phyloP scores from a whole-genome alignment of 177 flowering plant genomes.

The Vitis hybrid region DNA sequence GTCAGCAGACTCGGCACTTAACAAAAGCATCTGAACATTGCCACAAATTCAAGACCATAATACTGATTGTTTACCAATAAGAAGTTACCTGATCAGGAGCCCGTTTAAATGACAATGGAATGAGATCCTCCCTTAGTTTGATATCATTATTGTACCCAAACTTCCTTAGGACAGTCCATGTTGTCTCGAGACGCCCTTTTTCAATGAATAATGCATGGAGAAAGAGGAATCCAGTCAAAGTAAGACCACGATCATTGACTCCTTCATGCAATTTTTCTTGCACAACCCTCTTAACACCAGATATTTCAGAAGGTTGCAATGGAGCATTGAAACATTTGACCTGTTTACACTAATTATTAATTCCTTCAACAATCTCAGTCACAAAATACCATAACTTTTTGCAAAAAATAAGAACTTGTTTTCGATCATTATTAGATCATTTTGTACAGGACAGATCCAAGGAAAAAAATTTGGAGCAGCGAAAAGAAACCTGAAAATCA shows the following conservation, averaged over 20 bases:
- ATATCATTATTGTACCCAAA: slow-evolving; percentile 94
- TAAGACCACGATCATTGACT: slow-evolving; percentile 84
- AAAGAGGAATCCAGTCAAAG: slow-evolving; percentile 88
- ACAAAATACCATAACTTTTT: not conserved
- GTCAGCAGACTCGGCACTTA: not conserved
- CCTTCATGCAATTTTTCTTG: slow-evolving; percentile 90
- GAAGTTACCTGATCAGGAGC: slow-evolving; percentile 81
- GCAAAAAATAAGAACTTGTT: not conserved
- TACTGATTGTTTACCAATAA: not conserved
- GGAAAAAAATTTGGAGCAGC: not conserved
- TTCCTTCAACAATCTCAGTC: slow-evolving; percentile 2
- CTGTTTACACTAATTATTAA: slow-evolving; percentile 38
- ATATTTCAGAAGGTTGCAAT: slow-evolving; percentile 86
- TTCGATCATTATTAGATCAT: not conserved
- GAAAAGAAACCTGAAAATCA: slow-evolving; percentile 79
- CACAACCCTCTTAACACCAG: slow-evolving; percentile 92
- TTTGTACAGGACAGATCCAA: not conserved
- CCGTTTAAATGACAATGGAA: slow-evolving; percentile 59
- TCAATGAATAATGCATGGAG: slow-evolving; percentile 97
- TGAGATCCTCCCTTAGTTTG: slow-evolving; percentile 70
- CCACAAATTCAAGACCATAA: not conserved
- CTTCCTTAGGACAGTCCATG: slow-evolving; percentile 97
- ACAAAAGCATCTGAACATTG: not conserved
- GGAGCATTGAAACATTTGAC: slow-evolving; percentile 98
- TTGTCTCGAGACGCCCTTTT: slow-evolving; percentile 95